phyloP scores from a whole-genome alignment of 345 rosid species.

The Salix viminalis region DNA sequence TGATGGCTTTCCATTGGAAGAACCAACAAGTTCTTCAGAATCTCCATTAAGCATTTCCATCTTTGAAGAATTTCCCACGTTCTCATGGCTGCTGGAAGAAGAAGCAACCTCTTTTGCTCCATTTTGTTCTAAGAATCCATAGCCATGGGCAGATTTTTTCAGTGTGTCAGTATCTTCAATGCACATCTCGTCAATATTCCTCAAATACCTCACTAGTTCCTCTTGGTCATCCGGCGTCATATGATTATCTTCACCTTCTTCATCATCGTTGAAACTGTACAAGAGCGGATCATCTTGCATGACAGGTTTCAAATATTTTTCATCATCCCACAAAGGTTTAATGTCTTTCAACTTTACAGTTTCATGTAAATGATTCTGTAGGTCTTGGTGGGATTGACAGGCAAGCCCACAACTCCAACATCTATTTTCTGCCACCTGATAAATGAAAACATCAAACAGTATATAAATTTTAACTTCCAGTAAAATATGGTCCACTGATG shows the following conservation, averaged over 20 bases:
- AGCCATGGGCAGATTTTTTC: slow-evolving; percentile 23
- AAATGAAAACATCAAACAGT: slow-evolving; percentile 9
- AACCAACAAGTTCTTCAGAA: slow-evolving; percentile 7
- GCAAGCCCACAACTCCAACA: slow-evolving; percentile 63
- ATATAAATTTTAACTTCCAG: not conserved
- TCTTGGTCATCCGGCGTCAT: slow-evolving; percentile 39
- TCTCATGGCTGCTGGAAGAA: slow-evolving; percentile 24
- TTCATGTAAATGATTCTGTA: slow-evolving; percentile 47
- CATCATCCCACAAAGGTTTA: slow-evolving; percentile 47
- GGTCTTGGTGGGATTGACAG: slow-evolving; percentile 38
- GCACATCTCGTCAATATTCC: slow-evolving; percentile 37
- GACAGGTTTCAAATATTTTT: slow-evolving; percentile 69
- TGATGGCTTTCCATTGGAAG: slow-evolving; percentile 12
- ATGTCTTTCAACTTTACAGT: slow-evolving; percentile 27
- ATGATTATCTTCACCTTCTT: slow-evolving; percentile 57
- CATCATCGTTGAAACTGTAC: slow-evolving; percentile 71
- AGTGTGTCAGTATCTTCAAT: slow-evolving; percentile 31
- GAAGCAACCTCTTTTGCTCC: slow-evolving; percentile 29
- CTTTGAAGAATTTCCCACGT: too few relatives aligned
- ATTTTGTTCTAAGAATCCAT: slow-evolving; percentile 16
- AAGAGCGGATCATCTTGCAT: slow-evolving; percentile 74
- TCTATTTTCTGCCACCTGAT: slow-evolving; percentile 68
- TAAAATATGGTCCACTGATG: too few relatives aligned
- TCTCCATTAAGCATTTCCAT: too few relatives aligned
- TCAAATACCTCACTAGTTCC: slow-evolving; percentile 44